Conservation (phyloP, 805 yeast species). For the Lachancea waltii region DNA sequence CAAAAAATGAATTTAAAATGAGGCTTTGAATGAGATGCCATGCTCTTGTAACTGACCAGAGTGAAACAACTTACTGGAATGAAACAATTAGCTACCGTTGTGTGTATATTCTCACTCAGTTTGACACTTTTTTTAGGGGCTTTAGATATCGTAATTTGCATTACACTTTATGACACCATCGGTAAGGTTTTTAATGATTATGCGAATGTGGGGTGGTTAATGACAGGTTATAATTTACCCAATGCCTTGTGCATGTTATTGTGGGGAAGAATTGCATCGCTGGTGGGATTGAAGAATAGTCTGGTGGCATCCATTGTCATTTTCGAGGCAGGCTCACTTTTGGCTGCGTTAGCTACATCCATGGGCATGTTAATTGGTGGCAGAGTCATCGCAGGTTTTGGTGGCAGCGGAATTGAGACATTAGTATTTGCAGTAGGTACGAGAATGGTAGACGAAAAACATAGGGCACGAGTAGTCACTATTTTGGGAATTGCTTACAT, state of each 20-base stretch:
- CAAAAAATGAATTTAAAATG: too few relatives aligned
- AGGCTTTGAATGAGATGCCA: too few relatives aligned
- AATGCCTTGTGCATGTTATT: slow-evolving; percentile 46
- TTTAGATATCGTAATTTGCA: slow-evolving; percentile 53
- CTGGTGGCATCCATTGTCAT: slow-evolving; percentile 43
- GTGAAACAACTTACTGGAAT: too few relatives aligned
- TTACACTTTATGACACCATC: slow-evolving; percentile 44
- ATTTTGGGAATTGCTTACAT: slow-evolving; percentile 35
- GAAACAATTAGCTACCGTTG: not conserved
- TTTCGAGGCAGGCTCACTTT: slow-evolving; percentile 57
- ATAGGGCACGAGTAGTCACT: slow-evolving; percentile 23
- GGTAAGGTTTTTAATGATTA: slow-evolving; percentile 45
- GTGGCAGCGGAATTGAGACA: slow-evolving; percentile 63
- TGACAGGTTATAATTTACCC: slow-evolving; percentile 49
- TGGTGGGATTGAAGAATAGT: slow-evolving; percentile 50
- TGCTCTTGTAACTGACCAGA: too few relatives aligned
- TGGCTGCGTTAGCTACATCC: slow-evolving; percentile 46
- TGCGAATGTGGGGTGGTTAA: slow-evolving; percentile 52
- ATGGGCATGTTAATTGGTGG: slow-evolving; percentile 66
- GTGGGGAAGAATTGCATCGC: slow-evolving; percentile 53
- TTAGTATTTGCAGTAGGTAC: slow-evolving; percentile 51
- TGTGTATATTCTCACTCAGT: slow-evolving; percentile 16
- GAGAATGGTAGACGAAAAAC: slow-evolving; percentile 20
- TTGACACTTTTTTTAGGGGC: slow-evolving; percentile 36
- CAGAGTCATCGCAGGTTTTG: slow-evolving; percentile 63